Base-by-base conservation (phyloP, 164 flowering plant species). In the Sextonia rubra region DNA sequence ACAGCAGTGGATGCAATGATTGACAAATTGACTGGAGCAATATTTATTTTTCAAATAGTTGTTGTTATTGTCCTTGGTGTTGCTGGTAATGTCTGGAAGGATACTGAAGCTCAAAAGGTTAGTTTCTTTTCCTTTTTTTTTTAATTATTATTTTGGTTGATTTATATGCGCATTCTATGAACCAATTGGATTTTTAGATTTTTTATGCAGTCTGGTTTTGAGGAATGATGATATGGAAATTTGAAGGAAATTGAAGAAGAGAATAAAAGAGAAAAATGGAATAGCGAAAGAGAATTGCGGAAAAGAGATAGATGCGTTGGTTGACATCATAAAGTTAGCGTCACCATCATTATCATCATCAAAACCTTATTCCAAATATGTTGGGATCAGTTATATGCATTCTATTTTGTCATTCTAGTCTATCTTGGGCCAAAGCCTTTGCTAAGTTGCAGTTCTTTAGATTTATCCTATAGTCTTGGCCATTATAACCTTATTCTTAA, bases 21-120 rank as follows among this genome's bases (percentile, higher is more conserved):
- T 76, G 98, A 95, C 90, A 95, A 91, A 84, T 86, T 95, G 85
- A 95, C 99, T 66, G 97, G 98, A 67, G 98, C 99, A 62, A 95
- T 95, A 81, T 95, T 93, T 84, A 80, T 95, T 73, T 95, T 95
- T 77, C 99, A 95, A 81, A 86, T 95, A 75, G 97, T 95, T 65
- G 98, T 95, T 26, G 99, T 95, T 27, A 80, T 92, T 81, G 99
- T 95, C 81, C 86, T 95, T 12, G 98, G 97, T 62, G 81, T 86
- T 77, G 93, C 99, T 75, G 99, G 98, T 69, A 91, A 95, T 85
- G 89, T 95, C 24, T 95, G 99, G 99, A 95, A 91, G 85, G 97
- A 93, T 74, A 90, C 93, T 75, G 98, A 95, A 86, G 97, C 97
- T 71, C 88, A 83, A 73, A 93, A 93, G 97, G 99, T 95, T 73